phyloP scores from a whole-genome alignment of 2,329 filamentous ascomycete genomes.

The Colletotrichum sidae region DNA sequence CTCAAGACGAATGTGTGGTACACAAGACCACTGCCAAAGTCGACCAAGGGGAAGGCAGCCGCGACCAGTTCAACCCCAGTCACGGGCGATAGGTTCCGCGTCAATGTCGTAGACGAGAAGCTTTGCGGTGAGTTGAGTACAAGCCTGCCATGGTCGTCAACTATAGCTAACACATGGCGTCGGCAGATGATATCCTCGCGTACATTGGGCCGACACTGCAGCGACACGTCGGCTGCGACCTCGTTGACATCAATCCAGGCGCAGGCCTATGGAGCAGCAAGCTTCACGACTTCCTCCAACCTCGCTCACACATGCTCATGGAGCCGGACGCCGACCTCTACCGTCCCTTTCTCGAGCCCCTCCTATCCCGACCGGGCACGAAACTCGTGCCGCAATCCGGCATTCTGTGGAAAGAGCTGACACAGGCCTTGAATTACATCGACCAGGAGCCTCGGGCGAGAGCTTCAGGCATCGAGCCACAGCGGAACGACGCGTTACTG shows the following conservation, averaged over 20 bases:
- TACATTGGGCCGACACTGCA: slow-evolving; percentile 77
- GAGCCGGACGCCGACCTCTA: slow-evolving; percentile 75
- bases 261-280: slow-evolving; percentile 81
- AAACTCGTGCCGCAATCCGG: slow-evolving; percentile 67
- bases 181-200: slow-evolving; percentile 73
- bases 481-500: slow-evolving; percentile 79
- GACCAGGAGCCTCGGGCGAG: slow-evolving; percentile 62
- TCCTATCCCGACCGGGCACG: slow-evolving; percentile 62
- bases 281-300: slow-evolving; percentile 79
- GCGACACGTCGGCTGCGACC: slow-evolving; percentile 80
- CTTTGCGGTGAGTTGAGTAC: slow-evolving; percentile 58
- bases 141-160: too few species aligned
- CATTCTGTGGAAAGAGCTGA: slow-evolving; percentile 70
- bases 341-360: slow-evolving; percentile 67
- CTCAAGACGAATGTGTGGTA: too few species aligned
- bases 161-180: not conserved
- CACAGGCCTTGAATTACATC: slow-evolving; percentile 63
- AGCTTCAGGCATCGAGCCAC: slow-evolving; percentile 53
- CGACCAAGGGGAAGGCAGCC: too few species aligned
- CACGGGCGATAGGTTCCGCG: slow-evolving; percentile 43
- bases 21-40: too few species aligned
- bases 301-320: slow-evolving; percentile 85
- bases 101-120: slow-evolving; percentile 64
- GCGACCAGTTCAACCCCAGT: too few species aligned
- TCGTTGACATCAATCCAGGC: slow-evolving; percentile 89